Percentiles rank a stretch among this genome's conserved stretches.
These are phyloP conservation scores for Meira miltonrushii DNA, from an alignment of 1,284 basidiomycete genomes.

Conservation along the genomic window DNA sequence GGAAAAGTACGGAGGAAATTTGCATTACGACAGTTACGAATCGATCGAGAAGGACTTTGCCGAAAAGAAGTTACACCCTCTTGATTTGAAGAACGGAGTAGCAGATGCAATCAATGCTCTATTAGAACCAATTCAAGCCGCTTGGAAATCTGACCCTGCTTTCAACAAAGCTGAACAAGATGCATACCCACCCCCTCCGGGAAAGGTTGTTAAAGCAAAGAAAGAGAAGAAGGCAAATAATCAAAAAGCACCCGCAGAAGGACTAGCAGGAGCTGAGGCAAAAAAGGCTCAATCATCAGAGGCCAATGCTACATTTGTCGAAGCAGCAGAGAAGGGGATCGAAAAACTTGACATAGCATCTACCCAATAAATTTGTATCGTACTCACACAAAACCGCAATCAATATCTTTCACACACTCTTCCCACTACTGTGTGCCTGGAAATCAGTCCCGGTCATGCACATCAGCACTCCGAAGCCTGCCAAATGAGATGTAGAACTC, in stretches of 20 bases:
- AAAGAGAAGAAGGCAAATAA: constrained; percentile 27
- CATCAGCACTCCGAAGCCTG: no score
- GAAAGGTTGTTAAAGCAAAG: constrained; percentile 40
- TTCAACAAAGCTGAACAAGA: constrained; percentile 73
- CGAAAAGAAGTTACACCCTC: constrained; percentile 74
- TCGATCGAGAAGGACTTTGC: constrained; percentile 73
- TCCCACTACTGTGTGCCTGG: no score
- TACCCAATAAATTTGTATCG: no score
- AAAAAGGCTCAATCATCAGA: constrained; percentile 9
- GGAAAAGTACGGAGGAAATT: constrained; percentile 69
- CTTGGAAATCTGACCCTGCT: constrained; percentile 70
- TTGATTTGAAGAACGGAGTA: constrained; percentile 80
- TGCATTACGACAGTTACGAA: constrained; percentile 69
- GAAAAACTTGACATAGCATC: background rate
- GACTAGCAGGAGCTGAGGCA: background rate
- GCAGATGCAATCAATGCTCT: constrained; percentile 71
- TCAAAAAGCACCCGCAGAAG: constrained; percentile 10
- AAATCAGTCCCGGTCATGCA: no score
- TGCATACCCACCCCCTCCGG: constrained; percentile 66
- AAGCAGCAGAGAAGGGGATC: constrained; percentile 16
- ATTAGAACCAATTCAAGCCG: constrained; percentile 73
- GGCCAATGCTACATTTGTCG: constrained; percentile 24
- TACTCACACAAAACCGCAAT: no score
- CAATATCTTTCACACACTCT: no score
- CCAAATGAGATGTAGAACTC: no score